A percentile compares a stretch with the other conserved stretches of the same genome.
phyloP scores from a whole-genome alignment of 495 filamentous ascomycete species.

The Penicillium soppii region DNA sequence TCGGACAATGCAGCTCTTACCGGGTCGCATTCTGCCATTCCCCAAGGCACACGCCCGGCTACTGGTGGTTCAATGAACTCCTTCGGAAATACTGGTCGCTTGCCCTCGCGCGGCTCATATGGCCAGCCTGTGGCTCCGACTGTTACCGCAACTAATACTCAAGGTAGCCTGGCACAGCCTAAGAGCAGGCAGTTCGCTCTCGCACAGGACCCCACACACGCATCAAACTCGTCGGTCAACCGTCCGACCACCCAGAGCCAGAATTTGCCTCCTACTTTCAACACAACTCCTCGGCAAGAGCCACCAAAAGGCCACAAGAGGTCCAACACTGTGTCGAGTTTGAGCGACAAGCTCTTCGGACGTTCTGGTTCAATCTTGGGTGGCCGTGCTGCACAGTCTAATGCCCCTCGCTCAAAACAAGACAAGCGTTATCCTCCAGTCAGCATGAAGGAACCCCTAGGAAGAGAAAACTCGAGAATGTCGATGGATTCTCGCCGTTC shows the following conservation, averaged over 20 bases:
- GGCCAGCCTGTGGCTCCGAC: conserved; percentile 84
- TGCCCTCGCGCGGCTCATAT: conserved; percentile 83
- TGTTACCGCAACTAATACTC: conserved; percentile 84
- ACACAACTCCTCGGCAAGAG: conserved; percentile 45
- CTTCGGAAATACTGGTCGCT: conserved; percentile 52
- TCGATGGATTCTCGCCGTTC: conserved; percentile 83
- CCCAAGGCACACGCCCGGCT: conserved; percentile 62
- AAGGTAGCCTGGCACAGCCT: conserved; percentile 88
- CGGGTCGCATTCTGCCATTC: conserved; percentile 40
- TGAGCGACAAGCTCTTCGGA: conserved; percentile 75
- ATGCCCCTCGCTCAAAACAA: conserved; percentile 32
- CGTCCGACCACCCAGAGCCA: conserved; percentile 61
- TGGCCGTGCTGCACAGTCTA: conserved; percentile 45
- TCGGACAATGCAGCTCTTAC: conserved; percentile 55
- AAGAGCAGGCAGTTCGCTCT: conserved; percentile 73
- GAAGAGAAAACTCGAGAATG: conserved; percentile 58
- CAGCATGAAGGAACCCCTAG: conserved; percentile 67
- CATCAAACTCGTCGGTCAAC: conserved; percentile 42
- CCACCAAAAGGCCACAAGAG: conserved; percentile 76
- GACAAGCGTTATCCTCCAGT: conserved; percentile 68
- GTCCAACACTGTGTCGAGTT: conserved; percentile 83
- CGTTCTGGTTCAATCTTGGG: conserved; percentile 79
- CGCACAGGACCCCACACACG: conserved; percentile 46
- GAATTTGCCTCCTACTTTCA: conserved; percentile 44
- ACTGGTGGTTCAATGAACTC: conserved; percentile 83